Base-by-base conservation (phyloP, 352 stramenopile genomes). In the Phytopythium sindhum region DNA sequence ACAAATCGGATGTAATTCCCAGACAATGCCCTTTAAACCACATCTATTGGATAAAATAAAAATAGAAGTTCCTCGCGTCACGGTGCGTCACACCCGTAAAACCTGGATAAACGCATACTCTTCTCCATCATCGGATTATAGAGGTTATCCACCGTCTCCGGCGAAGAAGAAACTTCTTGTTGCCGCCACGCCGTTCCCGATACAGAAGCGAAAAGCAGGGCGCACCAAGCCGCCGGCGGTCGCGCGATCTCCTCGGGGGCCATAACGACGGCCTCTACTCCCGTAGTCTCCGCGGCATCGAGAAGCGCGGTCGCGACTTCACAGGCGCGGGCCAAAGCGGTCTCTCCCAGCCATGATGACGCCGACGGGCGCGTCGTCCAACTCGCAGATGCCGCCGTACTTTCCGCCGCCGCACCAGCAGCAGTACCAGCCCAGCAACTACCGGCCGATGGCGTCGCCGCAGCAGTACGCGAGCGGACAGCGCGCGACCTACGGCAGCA, bases 101-200 rank as follows among this genome's bases (percentile, higher is more conserved):
- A 15, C 54, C 54, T 60, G 15, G n/a, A n/a, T 23, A 6, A 45
- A 42, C 23, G 3, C 54, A 60, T 31, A 45, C 7, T n/a, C n/a
- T 41, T 15, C 54, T 60, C 33, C 35, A 15, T 10, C 33, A 50
- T 60, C n/a, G 2, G 11, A 24, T 60, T 5, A 15, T 48, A 35
- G 17, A 60, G 31, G 35, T 50, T 48, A 33, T 53, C 23, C 44
- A 28, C 17, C n/a, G 19, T 17, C 2, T 6, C 35, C 7, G 33
- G 0, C 11, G 53, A 39, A 60, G 54, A 60, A 60, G 54, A 60
- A 60, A 45, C n/a, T 60, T 60, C 54, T 60, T 60, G 52, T 58
- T 44, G 52, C 31, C 17, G 4, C 8, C 19, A 23, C 5, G 6
- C 19, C 7, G 45, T 21, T 39, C 21, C 24, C 24, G 47, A 29